phyloP scores from a whole-genome alignment of 1,284 basidiomycete species.

The Leccinum fuscescens region DNA sequence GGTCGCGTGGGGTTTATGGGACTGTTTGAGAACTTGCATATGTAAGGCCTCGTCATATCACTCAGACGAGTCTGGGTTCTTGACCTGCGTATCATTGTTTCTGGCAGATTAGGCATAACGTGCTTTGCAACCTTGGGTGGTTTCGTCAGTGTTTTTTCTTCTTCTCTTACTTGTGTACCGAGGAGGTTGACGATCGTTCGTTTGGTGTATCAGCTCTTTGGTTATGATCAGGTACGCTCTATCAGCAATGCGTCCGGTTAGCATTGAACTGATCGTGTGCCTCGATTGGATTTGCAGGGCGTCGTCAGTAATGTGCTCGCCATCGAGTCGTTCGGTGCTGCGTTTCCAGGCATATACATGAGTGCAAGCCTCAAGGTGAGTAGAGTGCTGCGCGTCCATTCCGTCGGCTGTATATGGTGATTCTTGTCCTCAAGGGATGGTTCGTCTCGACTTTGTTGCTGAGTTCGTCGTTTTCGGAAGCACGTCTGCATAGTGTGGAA shows the following conservation, averaged over 20 bases:
- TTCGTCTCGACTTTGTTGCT: slow-evolving; percentile 33
- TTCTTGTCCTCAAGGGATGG: slow-evolving; percentile 25
- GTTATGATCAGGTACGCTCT: slow-evolving; percentile 31
- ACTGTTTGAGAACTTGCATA: slow-evolving; percentile 29
- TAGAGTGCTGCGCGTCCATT: background rate
- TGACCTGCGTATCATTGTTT: slow-evolving; percentile 1
- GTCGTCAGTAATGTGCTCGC: slow-evolving; percentile 36
- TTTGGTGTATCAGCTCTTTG: slow-evolving; percentile 26
- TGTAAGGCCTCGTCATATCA: slow-evolving; percentile 17
- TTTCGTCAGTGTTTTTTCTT: slow-evolving; percentile 24
- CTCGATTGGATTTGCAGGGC: slow-evolving; percentile 17
- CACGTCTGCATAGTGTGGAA: background rate
- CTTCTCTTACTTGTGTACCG: background rate
- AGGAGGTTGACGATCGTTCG: background rate
- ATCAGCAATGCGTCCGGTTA: background rate
- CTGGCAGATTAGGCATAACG: slow-evolving; percentile 31
- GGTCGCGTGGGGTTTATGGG: slow-evolving; percentile 28
- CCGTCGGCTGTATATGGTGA: slow-evolving; percentile 3
- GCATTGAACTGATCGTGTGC: slow-evolving; percentile 5
- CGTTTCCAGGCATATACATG: slow-evolving; percentile 34
- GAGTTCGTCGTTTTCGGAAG: slow-evolving; percentile 20
- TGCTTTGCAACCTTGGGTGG: slow-evolving; percentile 34
- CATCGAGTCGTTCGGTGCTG: slow-evolving; percentile 35
- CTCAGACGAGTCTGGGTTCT: background rate
- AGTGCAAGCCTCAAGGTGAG: slow-evolving; percentile 28